Evolutionary conservation across 1,139 yeast genomes (phyloP), one percentile per base, ranked within the genome.

Genomic region (Taphrina betulina): DNA sequence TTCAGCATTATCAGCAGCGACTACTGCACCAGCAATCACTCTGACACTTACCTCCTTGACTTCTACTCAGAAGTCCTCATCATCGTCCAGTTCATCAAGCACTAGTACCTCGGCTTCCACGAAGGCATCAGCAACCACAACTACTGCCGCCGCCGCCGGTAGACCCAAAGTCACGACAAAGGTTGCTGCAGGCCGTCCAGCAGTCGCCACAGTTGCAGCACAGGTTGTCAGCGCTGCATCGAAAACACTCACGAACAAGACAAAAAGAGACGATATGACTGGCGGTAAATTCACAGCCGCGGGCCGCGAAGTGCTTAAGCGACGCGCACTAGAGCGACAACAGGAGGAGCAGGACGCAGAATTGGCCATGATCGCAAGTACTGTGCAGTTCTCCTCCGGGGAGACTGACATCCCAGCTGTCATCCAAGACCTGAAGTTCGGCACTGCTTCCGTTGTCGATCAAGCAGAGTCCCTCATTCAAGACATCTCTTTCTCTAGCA

Each of bases 261-360:
- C 7, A 26, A 7, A 12, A 26, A 26, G 31, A 7, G 31, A 7
- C 10, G 7, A 7, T 26, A 7, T 12, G 10, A 7, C 17, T 5
- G 38, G 12, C 12, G 31, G 17, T 19, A 29, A 22, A 33, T 31
- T 23, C 38, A 43, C 48, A 14, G 48, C 48, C 16, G 28, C 24
- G 5, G 48, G 48, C 3, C 14, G 48, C 7, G 48, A n/a, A 17
- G 12, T 19, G 8, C 16, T 43, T 10, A 29, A 14, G 12, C 3
- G n/a, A n/a, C 38, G 28, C 38, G 38, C 17, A 29, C 19, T 17
- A 3, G 38, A 31, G 29, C 28, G 20, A 23, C 17, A 12, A 19
- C 38, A 23, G 20, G 38, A 17, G 5, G 48, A 26, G 19, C 19
- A 19, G 1, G 36, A 29, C 16, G 28, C 17, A 17, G 26, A 33